These are phyloP conservation scores for Zygnema cylindricum DNA, from an alignment of 139 green algal species.

Conservation along the genomic window DNA sequence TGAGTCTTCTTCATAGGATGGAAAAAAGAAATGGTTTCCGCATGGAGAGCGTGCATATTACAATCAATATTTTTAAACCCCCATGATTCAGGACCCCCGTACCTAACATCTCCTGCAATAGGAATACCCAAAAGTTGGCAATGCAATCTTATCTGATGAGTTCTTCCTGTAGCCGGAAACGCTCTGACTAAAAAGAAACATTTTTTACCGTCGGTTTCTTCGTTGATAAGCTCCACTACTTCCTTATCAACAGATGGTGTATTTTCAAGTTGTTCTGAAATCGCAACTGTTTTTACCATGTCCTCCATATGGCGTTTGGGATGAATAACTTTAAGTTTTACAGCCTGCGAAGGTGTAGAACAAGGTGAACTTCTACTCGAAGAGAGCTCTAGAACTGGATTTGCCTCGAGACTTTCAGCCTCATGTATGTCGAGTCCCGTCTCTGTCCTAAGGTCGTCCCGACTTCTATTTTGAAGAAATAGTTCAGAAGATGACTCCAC, in stretches of 20 bases:
- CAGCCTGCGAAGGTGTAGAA: too few relatives aligned
- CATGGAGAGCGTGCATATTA: conserved; percentile 35
- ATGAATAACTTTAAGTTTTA: too few relatives aligned
- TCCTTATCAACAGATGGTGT: neutral
- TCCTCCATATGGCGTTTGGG: neutral
- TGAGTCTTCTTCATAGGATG: conserved; percentile 26
- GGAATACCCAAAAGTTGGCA: conserved; percentile 42
- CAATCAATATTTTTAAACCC: neutral
- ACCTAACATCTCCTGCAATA: conserved; percentile 48
- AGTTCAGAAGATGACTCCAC: too few relatives aligned
- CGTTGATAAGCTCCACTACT: neutral
- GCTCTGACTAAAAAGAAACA: conserved; percentile 39
- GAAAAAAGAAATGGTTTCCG: conserved; percentile 34
- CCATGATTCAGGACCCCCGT: conserved; percentile 25
- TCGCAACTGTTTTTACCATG: neutral
- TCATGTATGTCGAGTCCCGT: neutral
- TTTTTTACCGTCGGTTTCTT: neutral
- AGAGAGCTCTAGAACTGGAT: neutral
- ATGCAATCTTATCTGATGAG: conserved; percentile 62
- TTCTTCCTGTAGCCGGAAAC: conserved; percentile 42
- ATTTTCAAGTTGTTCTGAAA: neutral
- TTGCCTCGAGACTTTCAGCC: neutral
- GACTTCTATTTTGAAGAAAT: neutral
- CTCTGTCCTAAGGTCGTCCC: neutral
- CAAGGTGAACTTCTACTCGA: neutral